These are phyloP conservation scores for Paraconiothyrium sp. DNA, from an alignment of 2,329 filamentous ascomycete genomes.

Conservation along the genomic window DNA sequence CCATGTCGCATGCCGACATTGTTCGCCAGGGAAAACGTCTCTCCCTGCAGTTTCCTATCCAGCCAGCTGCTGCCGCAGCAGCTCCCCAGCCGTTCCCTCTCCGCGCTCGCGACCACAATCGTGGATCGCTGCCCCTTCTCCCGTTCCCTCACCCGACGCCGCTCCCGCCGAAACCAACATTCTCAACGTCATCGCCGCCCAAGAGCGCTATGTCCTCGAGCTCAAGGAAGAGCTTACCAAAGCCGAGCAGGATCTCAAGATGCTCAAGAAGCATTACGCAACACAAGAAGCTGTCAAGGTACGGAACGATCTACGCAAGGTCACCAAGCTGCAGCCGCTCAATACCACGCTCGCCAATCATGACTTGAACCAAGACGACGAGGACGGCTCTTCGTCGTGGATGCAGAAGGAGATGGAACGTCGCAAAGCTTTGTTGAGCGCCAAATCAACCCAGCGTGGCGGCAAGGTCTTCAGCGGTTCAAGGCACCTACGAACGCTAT, in stretches of 20 bases:
- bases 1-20: slow-evolving; percentile 47
- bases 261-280: slow-evolving; percentile 86
- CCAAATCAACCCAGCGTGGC: slow-evolving; percentile 55
- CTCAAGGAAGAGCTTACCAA: slow-evolving; percentile 86
- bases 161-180: slow-evolving; percentile 59
- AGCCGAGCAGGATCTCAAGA: slow-evolving; percentile 79
- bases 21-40: slow-evolving; percentile 55
- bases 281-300: slow-evolving; percentile 80
- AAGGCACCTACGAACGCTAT: slow-evolving; percentile 73
- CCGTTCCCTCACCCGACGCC: slow-evolving; percentile 38
- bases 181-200: slow-evolving; percentile 88
- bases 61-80: slow-evolving; percentile 46
- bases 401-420: slow-evolving; percentile 74
- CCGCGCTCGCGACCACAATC: slow-evolving; percentile 51
- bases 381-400: slow-evolving; percentile 55
- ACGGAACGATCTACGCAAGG: slow-evolving; percentile 68
- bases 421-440: slow-evolving; percentile 71
- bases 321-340: slow-evolving; percentile 65
- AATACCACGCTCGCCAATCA: slow-evolving; percentile 51
- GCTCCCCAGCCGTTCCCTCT: slow-evolving; percentile 37
- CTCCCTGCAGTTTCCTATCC: slow-evolving; percentile 60
- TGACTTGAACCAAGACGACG: slow-evolving; percentile 50
- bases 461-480: slow-evolving; percentile 70
- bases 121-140: slow-evolving; percentile 47
- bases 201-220: slow-evolving; percentile 91